Evolutionary conservation across 768 basidiomycete species (phyloP), one percentile per base, ranked within the genome.

Genomic region (Chalciporus chontae): DNA sequence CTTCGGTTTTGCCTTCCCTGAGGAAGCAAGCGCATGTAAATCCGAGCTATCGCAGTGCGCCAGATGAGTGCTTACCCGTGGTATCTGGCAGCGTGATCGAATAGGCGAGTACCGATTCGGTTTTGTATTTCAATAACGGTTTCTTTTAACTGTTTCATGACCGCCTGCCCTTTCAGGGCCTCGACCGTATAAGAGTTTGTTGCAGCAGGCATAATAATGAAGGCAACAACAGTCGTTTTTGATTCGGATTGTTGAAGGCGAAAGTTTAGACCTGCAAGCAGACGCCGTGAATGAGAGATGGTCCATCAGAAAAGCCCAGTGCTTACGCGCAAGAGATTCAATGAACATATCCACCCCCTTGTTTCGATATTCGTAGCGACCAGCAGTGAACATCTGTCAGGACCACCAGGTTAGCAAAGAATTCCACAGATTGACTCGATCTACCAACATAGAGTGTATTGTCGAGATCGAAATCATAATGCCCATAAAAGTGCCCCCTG

Each of bases 341-440:
- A 99, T 95, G 68, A 97, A 99, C 95, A 99, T 96, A 66, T 99
- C 96, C 26, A 98, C 94, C 48, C 96, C 96, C 75, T 99, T 99
- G 76, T 99, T 99, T 37, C 96, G 80, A 69, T 96, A 99, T 69
- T 99, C 96, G 69, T 99, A 99, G 39, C 96, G 83, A 37, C 96
- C 96, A n/a, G 96, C 96, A 14, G 93, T 98, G 72, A 99, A 99
- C 81, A 97, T 84, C 90, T 96, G 64, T 48, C 15, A 39, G 29
- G 34, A 10, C 43, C 5, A 38, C 29, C 29, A 11, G 13, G 8
- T 53, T 29, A 60, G 58, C 9, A 41, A 47, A 32, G 14, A 11
- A 51, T 15, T 36, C 40, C 24, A 10, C 13, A 43, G 18, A 26
- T 47, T 40, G 8, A 13, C 43, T 5, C 2, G 24, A 10, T 36